phyloP scores from a whole-genome alignment of 78 protist species.

The Protostelium mycophagum region DNA sequence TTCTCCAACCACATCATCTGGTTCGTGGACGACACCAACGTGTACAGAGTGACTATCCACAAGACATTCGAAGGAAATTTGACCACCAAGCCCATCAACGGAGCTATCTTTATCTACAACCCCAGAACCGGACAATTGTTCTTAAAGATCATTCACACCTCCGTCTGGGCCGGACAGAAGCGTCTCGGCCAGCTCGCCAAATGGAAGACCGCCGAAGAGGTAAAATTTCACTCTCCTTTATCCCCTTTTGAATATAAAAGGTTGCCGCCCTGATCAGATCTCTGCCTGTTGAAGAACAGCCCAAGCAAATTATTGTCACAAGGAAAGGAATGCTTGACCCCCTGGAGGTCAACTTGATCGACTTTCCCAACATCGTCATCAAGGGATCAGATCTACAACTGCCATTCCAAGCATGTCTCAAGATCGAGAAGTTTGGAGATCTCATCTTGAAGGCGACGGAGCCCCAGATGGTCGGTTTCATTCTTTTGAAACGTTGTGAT shows the following conservation, averaged over 20 bases:
- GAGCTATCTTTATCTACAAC: conserved; percentile 99
- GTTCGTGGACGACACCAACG: conserved; percentile 99
- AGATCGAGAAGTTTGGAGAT: conserved; percentile 97
- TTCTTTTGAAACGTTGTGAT: conserved; percentile 98
- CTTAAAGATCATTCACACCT: conserved; percentile 98
- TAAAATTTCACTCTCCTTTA: neutral
- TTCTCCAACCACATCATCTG: conserved; percentile 96
- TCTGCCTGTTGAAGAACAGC: conserved; percentile 98
- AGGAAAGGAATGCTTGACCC: conserved; percentile 98
- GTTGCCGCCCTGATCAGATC: conserved; percentile 98
- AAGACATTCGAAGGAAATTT: conserved; percentile 96
- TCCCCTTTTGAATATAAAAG: neutral
- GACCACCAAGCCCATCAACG: conserved; percentile 98
- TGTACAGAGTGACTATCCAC: conserved; percentile 98
- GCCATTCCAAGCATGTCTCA: conserved; percentile 96
- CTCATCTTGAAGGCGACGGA: conserved; percentile 97
- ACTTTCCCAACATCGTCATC: conserved; percentile 94
- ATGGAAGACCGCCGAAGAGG: conserved; percentile 97
- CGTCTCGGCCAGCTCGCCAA: conserved; percentile 98
- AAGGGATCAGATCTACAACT: conserved; percentile 97
- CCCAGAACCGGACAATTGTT: conserved; percentile 99
- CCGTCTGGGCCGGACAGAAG: conserved; percentile 99
- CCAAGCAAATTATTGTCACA: conserved; percentile 99
- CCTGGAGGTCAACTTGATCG: conserved; percentile 96
- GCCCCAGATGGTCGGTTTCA: conserved; percentile 96